Evolutionary conservation across 169 alveolate species (phyloP).

Genomic region (Plasmodium gonderi): DNA sequence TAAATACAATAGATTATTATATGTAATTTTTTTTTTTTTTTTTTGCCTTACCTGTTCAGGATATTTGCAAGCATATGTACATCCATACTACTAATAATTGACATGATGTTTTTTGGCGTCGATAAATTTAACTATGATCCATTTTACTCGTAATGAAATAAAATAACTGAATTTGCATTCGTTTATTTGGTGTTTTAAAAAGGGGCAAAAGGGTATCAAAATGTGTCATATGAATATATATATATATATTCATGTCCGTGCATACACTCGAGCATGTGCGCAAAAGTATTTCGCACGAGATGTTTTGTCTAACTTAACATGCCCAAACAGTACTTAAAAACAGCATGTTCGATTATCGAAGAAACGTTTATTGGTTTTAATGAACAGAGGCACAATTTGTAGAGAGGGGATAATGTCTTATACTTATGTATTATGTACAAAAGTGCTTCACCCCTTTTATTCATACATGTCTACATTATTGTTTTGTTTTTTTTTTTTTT

Average conservation of each 20-base stretch:
- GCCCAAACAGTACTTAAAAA: neutral
- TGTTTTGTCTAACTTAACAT: neutral
- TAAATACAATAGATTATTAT: neutral
- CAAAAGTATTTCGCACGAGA: neutral
- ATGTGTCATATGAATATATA: neutral
- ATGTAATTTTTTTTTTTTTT: neutral
- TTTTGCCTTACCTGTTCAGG: slow-evolving; percentile 37
- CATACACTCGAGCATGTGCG: neutral
- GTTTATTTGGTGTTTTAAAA: neutral
- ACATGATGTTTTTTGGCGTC: slow-evolving; percentile 55
- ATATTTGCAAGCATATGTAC: slow-evolving; percentile 61
- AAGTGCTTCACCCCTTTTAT: neutral
- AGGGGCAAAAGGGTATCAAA: neutral
- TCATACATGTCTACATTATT: neutral
- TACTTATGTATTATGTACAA: neutral
- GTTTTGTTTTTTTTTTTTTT: slow-evolving; percentile 10
- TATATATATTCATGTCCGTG: no score
- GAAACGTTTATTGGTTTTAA: neutral
- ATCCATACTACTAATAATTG: slow-evolving; percentile 31
- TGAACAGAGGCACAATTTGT: neutral
- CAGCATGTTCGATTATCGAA: neutral
- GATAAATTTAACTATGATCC: slow-evolving; percentile 75
- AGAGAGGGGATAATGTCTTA: neutral
- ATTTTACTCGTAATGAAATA: slow-evolving; percentile 66
- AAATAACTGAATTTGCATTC: neutral